Evolutionary conservation across 75 land plant genomes (phyloP), one percentile per base, ranked within the genome.

Genomic region (Isoetes taiwanensis): DNA sequence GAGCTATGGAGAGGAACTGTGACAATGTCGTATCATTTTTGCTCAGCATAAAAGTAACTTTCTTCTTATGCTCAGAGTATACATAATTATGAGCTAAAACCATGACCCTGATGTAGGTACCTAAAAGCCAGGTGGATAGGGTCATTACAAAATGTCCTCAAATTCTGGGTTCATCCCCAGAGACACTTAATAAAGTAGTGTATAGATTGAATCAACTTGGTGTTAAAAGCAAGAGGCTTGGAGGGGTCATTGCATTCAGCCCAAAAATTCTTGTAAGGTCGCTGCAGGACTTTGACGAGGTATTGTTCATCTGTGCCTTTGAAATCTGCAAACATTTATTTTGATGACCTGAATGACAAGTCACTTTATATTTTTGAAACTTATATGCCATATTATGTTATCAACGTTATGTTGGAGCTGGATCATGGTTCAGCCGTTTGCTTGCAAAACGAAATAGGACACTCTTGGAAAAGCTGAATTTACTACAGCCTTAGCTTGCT

Each of bases 71-170:
- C 14, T 37, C 12, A 10, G 39, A 37, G 14, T 10, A 9, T 10
- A 37, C 12, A 10, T 14, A 37, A 14, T 37, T 37, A 37, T 37
- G 12, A 9, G 39, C 39, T 10, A 37, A 37, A 37, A 37, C 14
- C 39, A 10, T n/a, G n/a, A n/a, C 21, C 43, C 28, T 25, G 34
- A 34, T 29, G 23, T 78, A 82, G 96, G 76, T 90, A 20, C 86
- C 85, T 55, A 76, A 58, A 52, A 53, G 2, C 10, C 72, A 67
- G 25, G 70, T 81, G n/a, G 63, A 69, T 17, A 46, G 48, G 26
- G 76, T 72, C 54, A 71, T 90, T 16, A 68, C 55, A 56, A 79
- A 78, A 42, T 84, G 86, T 73, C 96, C 96, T 20, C 80, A 76
- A 52, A 20, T 90, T n/a, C 62, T 85, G 57, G 96, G 96, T 39